These are phyloP conservation scores for Silene noctiflora DNA, from an alignment of 179 eudicot genomes.

Conservation along the genomic window DNA sequence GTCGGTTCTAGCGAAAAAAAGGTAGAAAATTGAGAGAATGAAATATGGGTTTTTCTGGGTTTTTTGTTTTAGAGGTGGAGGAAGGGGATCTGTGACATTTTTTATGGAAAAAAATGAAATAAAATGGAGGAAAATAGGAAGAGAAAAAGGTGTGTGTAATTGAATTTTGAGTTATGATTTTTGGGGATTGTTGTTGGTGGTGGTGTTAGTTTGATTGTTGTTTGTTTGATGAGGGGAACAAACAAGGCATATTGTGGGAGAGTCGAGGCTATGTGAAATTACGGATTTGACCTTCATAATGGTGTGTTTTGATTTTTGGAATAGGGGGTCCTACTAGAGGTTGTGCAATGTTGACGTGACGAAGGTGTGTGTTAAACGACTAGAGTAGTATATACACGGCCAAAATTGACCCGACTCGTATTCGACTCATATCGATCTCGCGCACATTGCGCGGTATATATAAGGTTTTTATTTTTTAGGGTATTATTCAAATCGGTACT, in stretches of 20 bases:
- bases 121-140: neutral
- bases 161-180: neutral
- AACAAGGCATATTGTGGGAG: constrained; percentile 12
- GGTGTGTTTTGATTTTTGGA: neutral
- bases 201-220: neutral
- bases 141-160: neutral
- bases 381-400: too few species aligned
- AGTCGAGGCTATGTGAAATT: neutral
- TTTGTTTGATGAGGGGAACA: constrained; percentile 16
- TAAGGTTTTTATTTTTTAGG: too few species aligned
- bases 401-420: too few species aligned
- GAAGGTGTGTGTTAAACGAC: neutral
- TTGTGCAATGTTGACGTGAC: constrained; percentile 4
- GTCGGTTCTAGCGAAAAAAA: neutral
- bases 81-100: neutral
- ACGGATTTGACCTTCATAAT: constrained; percentile 6
- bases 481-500: too few species aligned
- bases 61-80: neutral
- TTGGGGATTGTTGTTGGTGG: constrained; percentile 18
- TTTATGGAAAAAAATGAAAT: too few species aligned
- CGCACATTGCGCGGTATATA: too few species aligned
- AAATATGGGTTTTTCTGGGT: neutral
- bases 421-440: too few species aligned
- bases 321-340: neutral
- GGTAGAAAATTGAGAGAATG: neutral